These are phyloP conservation scores for Odonthalia washingtoniensis DNA, from an alignment of 31 red algal genomes.

Conservation along the genomic window DNA sequence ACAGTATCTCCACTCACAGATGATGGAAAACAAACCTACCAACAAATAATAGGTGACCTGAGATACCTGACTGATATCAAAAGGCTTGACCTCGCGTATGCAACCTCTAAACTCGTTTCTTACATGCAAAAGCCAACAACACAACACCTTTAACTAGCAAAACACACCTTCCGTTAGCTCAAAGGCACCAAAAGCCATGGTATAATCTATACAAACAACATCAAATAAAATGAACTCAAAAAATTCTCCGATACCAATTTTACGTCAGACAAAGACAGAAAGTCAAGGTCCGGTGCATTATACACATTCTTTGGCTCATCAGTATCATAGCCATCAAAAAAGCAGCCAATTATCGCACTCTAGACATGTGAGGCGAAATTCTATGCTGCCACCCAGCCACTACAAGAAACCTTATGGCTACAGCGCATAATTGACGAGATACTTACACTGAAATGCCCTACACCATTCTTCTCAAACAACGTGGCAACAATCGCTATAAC, in stretches of 20 bases:
- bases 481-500: too few relatives aligned
- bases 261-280: not conserved
- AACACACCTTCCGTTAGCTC: slow-evolving; percentile 2
- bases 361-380: slow-evolving; percentile 47
- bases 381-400: not conserved
- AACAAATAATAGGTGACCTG: slow-evolving; percentile 11
- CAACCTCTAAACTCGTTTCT: slow-evolving; percentile 1
- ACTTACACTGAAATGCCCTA: too few relatives aligned
- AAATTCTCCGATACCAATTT: slow-evolving; percentile 33
- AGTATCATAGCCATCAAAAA: slow-evolving; percentile 11
- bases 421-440: not conserved
- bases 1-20: not conserved
- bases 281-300: not conserved
- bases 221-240: not conserved
- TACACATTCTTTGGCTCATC: not conserved
- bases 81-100: not conserved
- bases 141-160: not conserved
- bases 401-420: slow-evolving; percentile 25
- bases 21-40: not conserved
- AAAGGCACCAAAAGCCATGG: not conserved
- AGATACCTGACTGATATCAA: slow-evolving; percentile 19
- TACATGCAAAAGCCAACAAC: not conserved
- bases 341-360: not conserved
- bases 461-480: too few relatives aligned
- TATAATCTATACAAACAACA: not conserved